Conservation (phyloP, 2,329 filamentous ascomycete species). For the Arachnomyces sp. region DNA sequence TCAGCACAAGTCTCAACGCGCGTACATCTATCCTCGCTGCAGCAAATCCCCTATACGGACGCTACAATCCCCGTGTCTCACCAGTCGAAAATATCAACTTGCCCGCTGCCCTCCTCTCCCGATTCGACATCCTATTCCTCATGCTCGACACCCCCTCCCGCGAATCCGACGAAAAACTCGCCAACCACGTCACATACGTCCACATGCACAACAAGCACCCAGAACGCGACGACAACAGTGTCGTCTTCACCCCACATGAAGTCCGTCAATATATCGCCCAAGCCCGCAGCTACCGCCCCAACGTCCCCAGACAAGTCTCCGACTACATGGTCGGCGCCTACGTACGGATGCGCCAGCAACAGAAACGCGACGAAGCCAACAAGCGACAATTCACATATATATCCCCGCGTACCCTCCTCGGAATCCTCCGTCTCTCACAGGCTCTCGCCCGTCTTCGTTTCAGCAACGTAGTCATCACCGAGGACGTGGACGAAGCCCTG, state of each 20-base stretch:
- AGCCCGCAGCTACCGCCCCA: constrained; percentile 79
- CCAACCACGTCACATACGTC: constrained; percentile 90
- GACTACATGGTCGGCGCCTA: constrained; percentile 98
- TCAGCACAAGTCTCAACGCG: constrained; percentile 93
- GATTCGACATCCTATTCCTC: constrained; percentile 95
- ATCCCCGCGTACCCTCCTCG: constrained; percentile 85
- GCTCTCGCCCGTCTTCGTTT: constrained; percentile 89
- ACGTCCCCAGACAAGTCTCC: constrained; percentile 74
- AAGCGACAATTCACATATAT: constrained; percentile 93
- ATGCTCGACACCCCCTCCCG: constrained; percentile 90
- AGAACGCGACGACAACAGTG: constrained; percentile 56
- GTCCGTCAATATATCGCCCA: constrained; percentile 94
- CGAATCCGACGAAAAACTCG: constrained; percentile 85
- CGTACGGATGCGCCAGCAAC: constrained; percentile 84
- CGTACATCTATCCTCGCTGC: constrained; percentile 92
- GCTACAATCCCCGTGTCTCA: constrained; percentile 95
- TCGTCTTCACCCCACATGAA: constrained; percentile 88
- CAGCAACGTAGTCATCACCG: constrained; percentile 71
- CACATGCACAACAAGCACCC: constrained; percentile 96
- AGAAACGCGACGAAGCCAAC: constrained; percentile 81
- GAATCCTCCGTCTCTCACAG: constrained; percentile 86
- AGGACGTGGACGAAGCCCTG: constrained; percentile 93
- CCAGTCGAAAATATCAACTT: constrained; percentile 99
- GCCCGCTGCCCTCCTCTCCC: constrained; percentile 88
- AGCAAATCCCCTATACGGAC: constrained; percentile 93